Base-by-base conservation (phyloP, 2,329 filamentous ascomycete species). In the Coniochaeta sp. region DNA sequence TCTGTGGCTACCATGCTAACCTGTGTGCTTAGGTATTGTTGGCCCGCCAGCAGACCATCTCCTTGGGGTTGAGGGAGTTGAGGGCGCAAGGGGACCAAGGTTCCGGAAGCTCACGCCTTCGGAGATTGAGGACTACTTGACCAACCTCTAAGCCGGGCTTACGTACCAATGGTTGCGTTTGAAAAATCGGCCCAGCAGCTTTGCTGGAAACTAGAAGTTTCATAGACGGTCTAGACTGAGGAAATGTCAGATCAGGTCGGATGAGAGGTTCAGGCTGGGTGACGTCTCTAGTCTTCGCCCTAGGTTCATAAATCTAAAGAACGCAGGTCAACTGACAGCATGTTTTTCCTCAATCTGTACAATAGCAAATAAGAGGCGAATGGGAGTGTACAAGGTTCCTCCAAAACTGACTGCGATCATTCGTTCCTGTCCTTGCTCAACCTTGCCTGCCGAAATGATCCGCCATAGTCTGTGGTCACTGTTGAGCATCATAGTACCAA, bases 101-200 rank as follows among this genome's bases (percentile, higher is more conserved):
- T 96, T 96, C 85, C 85, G 92, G 77, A 96, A 96, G 84, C 80
- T 99, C 76, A 96, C 86, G 70, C 92, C 96, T 71, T 91, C 96
- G 79, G 95, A 99, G 80, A 98, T 99, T 72, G 95, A 99, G 81
- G 95, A 99, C 77, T 99, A 99, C 80, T 81, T 99, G 76, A 98
- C 95, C 76, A 98, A 96, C 84, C 86, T 99, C 84, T 98, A 84
- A 87, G 19, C 12, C n/a, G 34, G 19, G 6, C 34, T 36, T 36
- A 12, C 34, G 34, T 3, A 12, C 34, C 34, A 36, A 36, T 3
- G 9, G 28, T 31, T 6, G 7, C 34, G 34, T 36, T 9, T 9
- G 7, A 14, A 9, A 36, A n/a, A n/a, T n/a, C 11, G 34, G 34
- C 6, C 5, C 17, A 40, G 38, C 38, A 40, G n/a, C 58, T 36